Base-by-base conservation (phyloP, 2,329 filamentous ascomycete species). In the Nigrograna mackinnonii region DNA sequence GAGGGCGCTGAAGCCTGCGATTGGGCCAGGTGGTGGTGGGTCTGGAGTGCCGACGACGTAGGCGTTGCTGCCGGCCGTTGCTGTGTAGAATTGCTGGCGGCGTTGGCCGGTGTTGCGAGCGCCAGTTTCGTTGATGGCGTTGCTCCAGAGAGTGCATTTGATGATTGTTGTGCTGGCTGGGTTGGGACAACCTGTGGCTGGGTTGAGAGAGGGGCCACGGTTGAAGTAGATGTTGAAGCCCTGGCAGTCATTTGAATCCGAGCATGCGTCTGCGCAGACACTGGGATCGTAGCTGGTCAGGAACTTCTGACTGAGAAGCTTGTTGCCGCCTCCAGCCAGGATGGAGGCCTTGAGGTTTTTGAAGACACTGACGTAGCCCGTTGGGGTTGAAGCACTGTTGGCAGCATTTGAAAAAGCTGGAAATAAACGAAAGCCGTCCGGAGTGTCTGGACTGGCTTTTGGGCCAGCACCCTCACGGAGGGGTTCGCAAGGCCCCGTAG, bases 181-280 rank as follows among this genome's bases (percentile, higher is more conserved):
- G 35, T 56, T 44, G 5, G 34, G 38, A 31, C 58, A 63, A 5
- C 36, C 39, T 0, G 36, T 18, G 0, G 46, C 54, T 16, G 50
- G 14, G 4, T 43, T 33, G 11, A 47, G 26, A 5, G 38, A 51
- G 9, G 58, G 57, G 30, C 42, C 38, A 13, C 59, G 52, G 42
- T 61, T 50, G 37, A 56, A 56, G 43, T 47, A 61, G 43, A 60
- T 52, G 35, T 60, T 57, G 44, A 62, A 41, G n/a, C n/a, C n/a
- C n/a, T 3, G 52, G 50, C 7, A 51, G 37, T 40, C 56, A 62
- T 4, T 43, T 39, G 1, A 18, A 14, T 20, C 41, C 39, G 2
- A 22, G 41, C 58, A 62, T 7, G 52, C 44, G 2, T 42, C 32
- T 18, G 64, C 51, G 46, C 66, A 70, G 6, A 41, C 31, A 2